Evolutionary conservation across 805 yeast species (phyloP).

Genomic region (Saturnispora galanensis): DNA sequence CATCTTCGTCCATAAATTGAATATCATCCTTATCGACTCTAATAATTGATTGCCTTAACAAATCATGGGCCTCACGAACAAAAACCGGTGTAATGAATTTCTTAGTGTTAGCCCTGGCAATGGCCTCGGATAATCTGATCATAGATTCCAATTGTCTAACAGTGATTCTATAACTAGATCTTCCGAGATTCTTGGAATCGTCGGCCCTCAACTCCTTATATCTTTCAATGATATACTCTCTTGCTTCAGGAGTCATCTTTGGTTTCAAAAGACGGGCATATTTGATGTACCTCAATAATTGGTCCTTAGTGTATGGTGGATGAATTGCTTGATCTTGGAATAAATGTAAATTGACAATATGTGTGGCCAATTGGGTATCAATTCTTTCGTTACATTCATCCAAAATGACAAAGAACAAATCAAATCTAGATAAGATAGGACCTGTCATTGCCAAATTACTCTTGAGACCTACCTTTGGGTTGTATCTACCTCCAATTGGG

Average conservation of each 20-base stretch:
- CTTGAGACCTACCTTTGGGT: conserved; percentile 72
- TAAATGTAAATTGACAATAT: conserved; percentile 90
- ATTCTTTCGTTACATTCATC: conserved; percentile 91
- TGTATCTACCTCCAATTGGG: conserved; percentile 95
- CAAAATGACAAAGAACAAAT: conserved; percentile 83
- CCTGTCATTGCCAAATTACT: conserved; percentile 93
- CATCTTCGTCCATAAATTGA: conserved; percentile 64
- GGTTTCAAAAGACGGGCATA: conserved; percentile 94
- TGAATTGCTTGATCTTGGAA: conserved; percentile 78
- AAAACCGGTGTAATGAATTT: conserved; percentile 75
- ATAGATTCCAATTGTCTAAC: conserved; percentile 93
- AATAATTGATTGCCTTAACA: conserved; percentile 83
- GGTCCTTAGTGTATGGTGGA: conserved; percentile 85
- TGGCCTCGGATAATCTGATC: conserved; percentile 90
- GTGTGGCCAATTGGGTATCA: conserved; percentile 84
- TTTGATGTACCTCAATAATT: conserved; percentile 75
- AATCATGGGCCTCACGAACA: conserved; percentile 88
- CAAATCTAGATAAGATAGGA: conserved; percentile 97
- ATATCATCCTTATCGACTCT: conserved; percentile 91
- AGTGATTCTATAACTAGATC: conserved; percentile 86
- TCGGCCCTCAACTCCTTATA: conserved; percentile 82
- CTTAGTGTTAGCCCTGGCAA: conserved; percentile 93
- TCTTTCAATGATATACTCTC: conserved; percentile 62
- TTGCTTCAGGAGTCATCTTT: conserved; percentile 68
- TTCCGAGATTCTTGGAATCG: conserved; percentile 81